Base-by-base conservation (phyloP, 768 basidiomycete genomes). In the Boletus sp. region DNA sequence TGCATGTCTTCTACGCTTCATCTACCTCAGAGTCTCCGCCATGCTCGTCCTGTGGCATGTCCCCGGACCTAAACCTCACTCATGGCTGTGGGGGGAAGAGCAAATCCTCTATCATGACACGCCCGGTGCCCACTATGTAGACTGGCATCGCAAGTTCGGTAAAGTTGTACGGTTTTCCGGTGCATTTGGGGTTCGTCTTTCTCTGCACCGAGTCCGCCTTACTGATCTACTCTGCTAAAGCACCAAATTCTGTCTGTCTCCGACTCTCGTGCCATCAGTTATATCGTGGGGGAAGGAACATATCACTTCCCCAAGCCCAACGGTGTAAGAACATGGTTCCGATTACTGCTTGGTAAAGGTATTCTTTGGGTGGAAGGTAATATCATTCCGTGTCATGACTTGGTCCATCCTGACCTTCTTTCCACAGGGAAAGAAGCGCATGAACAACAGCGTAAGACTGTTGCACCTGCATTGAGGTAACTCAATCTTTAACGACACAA, bases 311-410 rank as follows among this genome's bases (percentile, higher is more conserved):
- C 85, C 4, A 86, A 86, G 67, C 82, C 85, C 9, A 69, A 75
- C 47, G 85, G 85, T 24, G 84, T 85, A 18, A 77, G 85, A 57
- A 79, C 78, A 15, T 87, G 85, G 85, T 86, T 86, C 64, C 76
- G 76, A 55, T 79, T 79, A 33, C 78, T 83, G 2, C 74, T 85
- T 7, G 85, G 85, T 12, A 78, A 85, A 68, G 84, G 85, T 20
- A 81, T 87, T 54, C 79, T 86, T 24, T 85, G 83, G 80, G 77
- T 84, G 11, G 85, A 87, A 80, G 85, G 85, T 80, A 42, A 67
- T 37, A 29, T 15, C 4, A 8, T 57, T 37, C 44, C 51, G 7
- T 47, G 47, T 15, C 59, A 49, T 49, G 41, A 36, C 24, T 54
- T 45, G 12, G 20, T 29, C 24, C 54, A 17, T 50, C 40, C 52